Base-by-base conservation (phyloP, 2,329 filamentous ascomycete species). In the Pseudopyrenochaeta lycopersici region DNA sequence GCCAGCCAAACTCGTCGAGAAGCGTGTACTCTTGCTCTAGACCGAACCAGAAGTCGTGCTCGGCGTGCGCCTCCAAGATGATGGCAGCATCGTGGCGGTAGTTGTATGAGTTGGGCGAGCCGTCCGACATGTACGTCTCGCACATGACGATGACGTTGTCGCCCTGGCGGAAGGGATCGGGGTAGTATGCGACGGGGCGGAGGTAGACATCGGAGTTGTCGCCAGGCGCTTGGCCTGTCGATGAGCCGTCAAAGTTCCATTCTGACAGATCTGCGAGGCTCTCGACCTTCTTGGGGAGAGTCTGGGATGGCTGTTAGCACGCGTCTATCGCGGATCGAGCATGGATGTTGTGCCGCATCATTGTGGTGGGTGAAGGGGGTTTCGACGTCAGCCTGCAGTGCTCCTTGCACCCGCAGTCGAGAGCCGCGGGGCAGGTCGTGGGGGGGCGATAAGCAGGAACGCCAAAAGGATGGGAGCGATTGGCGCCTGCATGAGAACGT, bases 171-270 rank as follows among this genome's bases (percentile, higher is more conserved):
- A 97, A 94, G 56, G 94, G 94, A 64, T 97, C 92, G 67, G 92
- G 90, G 86, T 87, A 97, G 81, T 93, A 88, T 68, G 92, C 91
- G 60, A 90, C 87, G 54, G 93, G 93, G 75, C 91, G 90, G 68
- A 98, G 91, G 86, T 97, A 97, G 83, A 97, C 91, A 80, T 98
- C 94, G 42, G 92, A 97, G 87, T 98, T 95, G 79, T 96, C 90
- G 71, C 93, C 92, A 35, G 92, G 91, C 43, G 94, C 94, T 81
- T 98, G 94, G 67, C 85, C 88, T 66, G 92, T 97, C 12, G 92
- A 97, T 52, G 92, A 97, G 73, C 94, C 94, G 77, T 91, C 89
- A 72, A 91, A 91, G 81, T 90, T 91, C 89, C 88, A 91, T 80
- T 91, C 88, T 69, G 88, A 86, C 59, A 91, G 87, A 61, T 90